Evolutionary conservation across 2,329 filamentous ascomycete genomes (phyloP).

Genomic region (Cladophialophora bantiana): DNA sequence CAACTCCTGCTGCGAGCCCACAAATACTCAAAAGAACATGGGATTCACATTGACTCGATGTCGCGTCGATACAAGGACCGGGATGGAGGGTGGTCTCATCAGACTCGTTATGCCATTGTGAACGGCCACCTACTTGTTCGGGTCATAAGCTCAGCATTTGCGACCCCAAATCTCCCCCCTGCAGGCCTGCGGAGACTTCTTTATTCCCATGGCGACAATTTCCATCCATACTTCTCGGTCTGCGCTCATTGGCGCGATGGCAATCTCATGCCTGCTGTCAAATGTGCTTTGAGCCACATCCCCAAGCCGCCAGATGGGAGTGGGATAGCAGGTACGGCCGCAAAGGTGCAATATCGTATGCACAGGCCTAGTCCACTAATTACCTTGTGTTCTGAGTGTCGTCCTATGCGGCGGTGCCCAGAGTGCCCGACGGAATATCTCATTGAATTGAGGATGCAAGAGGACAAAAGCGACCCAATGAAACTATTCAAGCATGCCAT

Average conservation of each 20-base stretch:
- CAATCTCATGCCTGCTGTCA: conserved; percentile 65
- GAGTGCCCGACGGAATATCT: conserved; percentile 69
- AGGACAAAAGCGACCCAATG: conserved; percentile 57
- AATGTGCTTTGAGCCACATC: conserved; percentile 67
- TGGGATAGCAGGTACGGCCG: conserved; percentile 51
- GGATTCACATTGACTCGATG: conserved; percentile 57
- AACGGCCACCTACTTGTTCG: conserved; percentile 64
- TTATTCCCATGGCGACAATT: conserved; percentile 64
- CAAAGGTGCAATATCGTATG: conserved; percentile 42
- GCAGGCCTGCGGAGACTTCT: conserved; percentile 63
- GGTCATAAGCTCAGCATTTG: conserved; percentile 62
- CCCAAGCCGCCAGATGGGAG: conserved; percentile 53
- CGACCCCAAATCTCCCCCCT: conserved; percentile 58
- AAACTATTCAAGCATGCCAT: conserved; percentile 65
- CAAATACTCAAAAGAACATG: conserved; percentile 57
- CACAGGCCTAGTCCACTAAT: conserved; percentile 53
- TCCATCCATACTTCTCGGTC: conserved; percentile 67
- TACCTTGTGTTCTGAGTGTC: conserved; percentile 61
- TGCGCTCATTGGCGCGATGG: conserved; percentile 70
- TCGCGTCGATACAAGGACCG: conserved; percentile 61
- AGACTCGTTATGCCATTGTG: conserved; percentile 62
- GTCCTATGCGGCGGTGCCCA: conserved; percentile 66
- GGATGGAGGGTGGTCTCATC: conserved; percentile 59
- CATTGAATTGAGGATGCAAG: conserved; percentile 65
- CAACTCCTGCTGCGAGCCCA: conserved; percentile 62